Evolutionary conservation across 257 asterid species (phyloP).

Genomic region (Salvia hispanica): DNA sequence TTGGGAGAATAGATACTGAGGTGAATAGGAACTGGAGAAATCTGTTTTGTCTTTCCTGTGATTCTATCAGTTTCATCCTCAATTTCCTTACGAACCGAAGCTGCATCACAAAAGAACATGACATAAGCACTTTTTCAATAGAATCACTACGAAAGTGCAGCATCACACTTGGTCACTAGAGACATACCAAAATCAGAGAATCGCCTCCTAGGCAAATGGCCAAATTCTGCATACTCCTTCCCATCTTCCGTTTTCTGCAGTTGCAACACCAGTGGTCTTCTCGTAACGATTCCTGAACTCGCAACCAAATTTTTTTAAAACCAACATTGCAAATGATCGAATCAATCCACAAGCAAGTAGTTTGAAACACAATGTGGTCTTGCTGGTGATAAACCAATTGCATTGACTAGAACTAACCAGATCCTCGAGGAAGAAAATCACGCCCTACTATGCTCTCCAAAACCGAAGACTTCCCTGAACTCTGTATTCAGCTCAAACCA

Average conservation of each 20-base stretch:
- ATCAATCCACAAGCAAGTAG: not conserved
- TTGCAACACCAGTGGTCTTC: constrained; percentile 92
- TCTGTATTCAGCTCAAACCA: constrained; percentile 52
- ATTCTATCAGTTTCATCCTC: constrained; percentile 90
- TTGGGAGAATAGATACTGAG: constrained; percentile 88
- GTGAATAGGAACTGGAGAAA: constrained; percentile 94
- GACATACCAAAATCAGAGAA: constrained; percentile 74
- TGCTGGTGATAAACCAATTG: constrained; percentile 2
- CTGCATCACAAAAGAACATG: constrained; percentile 42
- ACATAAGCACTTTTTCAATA: constrained; percentile 13
- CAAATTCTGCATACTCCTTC: constrained; percentile 90
- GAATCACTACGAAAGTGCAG: constrained; percentile 5
- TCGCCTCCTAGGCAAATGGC: constrained; percentile 70
- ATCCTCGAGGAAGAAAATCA: constrained; percentile 98
- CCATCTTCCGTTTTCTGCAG: constrained; percentile 76
- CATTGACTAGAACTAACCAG: constrained; percentile 57
- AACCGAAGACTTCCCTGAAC: constrained; percentile 96
- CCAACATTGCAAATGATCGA: constrained; percentile 2
- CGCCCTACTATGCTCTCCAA: constrained; percentile 96
- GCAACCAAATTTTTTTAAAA: not conserved
- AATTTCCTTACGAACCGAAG: constrained; percentile 82
- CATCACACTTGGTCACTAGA: constrained; percentile 17
- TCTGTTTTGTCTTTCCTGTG: constrained; percentile 84
- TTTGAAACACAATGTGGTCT: not conserved
- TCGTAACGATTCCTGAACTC: constrained; percentile 78